Conservation (phyloP, 2,329 filamentous ascomycete species). For the Trichoderma sp. region DNA sequence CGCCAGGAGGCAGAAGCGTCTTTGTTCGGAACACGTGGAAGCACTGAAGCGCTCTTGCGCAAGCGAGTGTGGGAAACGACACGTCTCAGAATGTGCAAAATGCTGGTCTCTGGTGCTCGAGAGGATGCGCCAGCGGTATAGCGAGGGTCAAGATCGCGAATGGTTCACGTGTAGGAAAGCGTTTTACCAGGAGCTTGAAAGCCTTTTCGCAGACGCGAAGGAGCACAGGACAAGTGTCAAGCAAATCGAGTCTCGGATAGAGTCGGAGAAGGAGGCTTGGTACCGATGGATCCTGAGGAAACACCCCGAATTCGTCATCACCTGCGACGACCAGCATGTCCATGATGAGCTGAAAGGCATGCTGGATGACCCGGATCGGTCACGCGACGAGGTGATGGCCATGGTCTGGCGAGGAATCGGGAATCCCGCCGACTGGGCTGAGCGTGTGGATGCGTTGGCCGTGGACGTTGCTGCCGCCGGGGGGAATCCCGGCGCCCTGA, state of each 20-base stretch:
- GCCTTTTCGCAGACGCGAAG: constrained; percentile 47
- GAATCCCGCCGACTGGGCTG: constrained; percentile 32
- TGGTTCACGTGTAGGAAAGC: constrained; percentile 51
- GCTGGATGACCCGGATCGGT: constrained; percentile 38
- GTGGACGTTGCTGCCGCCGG: constrained; percentile 33
- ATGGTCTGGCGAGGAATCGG: constrained; percentile 39
- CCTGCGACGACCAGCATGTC: constrained; percentile 30
- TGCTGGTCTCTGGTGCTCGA: constrained; percentile 50
- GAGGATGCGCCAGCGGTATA: constrained; percentile 39
- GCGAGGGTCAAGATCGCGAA: constrained; percentile 37
- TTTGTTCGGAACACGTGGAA: constrained; percentile 42
- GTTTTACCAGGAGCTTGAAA: constrained; percentile 50
- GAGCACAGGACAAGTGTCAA: constrained; percentile 42
- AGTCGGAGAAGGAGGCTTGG: constrained; percentile 52
- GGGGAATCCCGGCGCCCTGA: constrained; percentile 33
- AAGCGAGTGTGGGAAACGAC: constrained; percentile 41
- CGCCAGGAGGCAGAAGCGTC: constrained; percentile 31
- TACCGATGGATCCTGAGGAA: constrained; percentile 45
- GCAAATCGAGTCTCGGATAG: constrained; percentile 48
- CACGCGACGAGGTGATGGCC: constrained; percentile 36
- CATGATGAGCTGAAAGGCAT: constrained; percentile 35
- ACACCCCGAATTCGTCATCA: constrained; percentile 38
- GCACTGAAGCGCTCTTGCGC: constrained; percentile 43
- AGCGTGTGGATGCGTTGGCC: constrained; percentile 34
- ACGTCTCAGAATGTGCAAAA: constrained; percentile 44